Percentiles rank a stretch among this genome's conserved stretches.
phyloP scores from a whole-genome alignment of 768 basidiomycete species.

The Leccinum rimulosum region DNA sequence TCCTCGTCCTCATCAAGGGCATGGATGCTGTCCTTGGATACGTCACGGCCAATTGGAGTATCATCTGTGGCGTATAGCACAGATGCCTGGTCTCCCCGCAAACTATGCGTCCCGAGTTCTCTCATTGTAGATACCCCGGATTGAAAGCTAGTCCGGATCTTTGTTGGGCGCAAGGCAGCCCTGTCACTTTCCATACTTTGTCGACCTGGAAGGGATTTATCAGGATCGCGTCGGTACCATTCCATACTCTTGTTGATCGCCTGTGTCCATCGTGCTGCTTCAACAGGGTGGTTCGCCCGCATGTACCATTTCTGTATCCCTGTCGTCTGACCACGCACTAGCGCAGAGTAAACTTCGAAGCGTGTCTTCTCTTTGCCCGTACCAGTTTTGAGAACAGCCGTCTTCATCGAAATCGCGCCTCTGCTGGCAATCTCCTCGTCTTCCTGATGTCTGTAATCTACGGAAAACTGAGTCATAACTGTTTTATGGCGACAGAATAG shows the following conservation, averaged over 20 bases:
- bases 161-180: constrained; percentile 33
- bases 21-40: constrained; percentile 22
- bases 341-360: constrained; percentile 77
- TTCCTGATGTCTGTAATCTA: constrained; percentile 83
- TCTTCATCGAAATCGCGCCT: constrained; percentile 86
- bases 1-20: constrained; percentile 28
- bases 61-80: constrained; percentile 23
- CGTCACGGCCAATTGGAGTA: constrained; percentile 1
- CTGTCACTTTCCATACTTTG: constrained; percentile 50
- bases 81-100: constrained; percentile 26
- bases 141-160: constrained; percentile 31
- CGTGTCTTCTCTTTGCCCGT: constrained; percentile 57
- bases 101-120: constrained; percentile 25
- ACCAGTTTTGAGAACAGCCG: constrained; percentile 59
- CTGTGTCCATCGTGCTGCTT: constrained; percentile 84
- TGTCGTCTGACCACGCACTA: constrained; percentile 43
- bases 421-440: constrained; percentile 84
- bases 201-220: constrained; percentile 30
- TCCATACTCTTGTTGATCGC: constrained; percentile 74
- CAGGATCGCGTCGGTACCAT: constrained; percentile 50
- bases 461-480: constrained; percentile 3
- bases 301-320: constrained; percentile 75
- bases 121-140: constrained; percentile 24
- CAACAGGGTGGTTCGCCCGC: constrained; percentile 83
- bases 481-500: neutral